phyloP scores from a whole-genome alignment of 2,329 filamentous ascomycete species.

The Aspergillus sojae region DNA sequence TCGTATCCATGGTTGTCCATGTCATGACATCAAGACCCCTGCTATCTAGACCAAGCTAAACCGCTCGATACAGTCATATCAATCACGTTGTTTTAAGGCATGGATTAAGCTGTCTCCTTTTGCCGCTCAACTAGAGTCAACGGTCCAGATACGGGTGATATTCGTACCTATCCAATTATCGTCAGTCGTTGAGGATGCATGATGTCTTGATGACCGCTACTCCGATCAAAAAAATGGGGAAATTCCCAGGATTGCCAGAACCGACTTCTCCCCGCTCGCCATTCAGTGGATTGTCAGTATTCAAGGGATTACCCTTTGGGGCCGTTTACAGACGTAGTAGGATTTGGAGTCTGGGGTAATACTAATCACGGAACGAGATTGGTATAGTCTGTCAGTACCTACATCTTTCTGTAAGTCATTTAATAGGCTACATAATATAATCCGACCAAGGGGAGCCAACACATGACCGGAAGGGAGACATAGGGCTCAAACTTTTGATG shows the following conservation, averaged over 20 bases:
- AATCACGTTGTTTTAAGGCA: not conserved
- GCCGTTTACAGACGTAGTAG: not conserved
- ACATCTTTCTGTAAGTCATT: not conserved
- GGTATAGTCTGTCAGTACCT: not conserved
- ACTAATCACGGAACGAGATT: not conserved
- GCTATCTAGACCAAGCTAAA: not conserved
- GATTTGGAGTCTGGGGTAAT: not conserved
- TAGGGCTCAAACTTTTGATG: not conserved
- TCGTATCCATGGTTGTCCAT: not conserved
- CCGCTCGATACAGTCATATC: not conserved
- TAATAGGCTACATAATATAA: not conserved
- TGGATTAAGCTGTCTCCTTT: not conserved
- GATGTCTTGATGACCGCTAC: not conserved
- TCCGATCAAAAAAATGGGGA: not conserved
- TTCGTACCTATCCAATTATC: not conserved
- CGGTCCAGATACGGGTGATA: not conserved
- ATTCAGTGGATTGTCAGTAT: not conserved
- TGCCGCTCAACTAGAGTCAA: not conserved
- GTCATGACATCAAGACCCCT: constrained; percentile 2
- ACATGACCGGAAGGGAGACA: not conserved
- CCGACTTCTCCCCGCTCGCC: not conserved
- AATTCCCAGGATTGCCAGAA: not conserved
- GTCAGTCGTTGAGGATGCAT: not conserved
- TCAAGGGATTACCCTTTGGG: not conserved
- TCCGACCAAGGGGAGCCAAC: not conserved